Evolutionary conservation across 352 stramenopile species (phyloP), one percentile per base, ranked within the genome.

Genomic region (Globisporangium radiosum): DNA sequence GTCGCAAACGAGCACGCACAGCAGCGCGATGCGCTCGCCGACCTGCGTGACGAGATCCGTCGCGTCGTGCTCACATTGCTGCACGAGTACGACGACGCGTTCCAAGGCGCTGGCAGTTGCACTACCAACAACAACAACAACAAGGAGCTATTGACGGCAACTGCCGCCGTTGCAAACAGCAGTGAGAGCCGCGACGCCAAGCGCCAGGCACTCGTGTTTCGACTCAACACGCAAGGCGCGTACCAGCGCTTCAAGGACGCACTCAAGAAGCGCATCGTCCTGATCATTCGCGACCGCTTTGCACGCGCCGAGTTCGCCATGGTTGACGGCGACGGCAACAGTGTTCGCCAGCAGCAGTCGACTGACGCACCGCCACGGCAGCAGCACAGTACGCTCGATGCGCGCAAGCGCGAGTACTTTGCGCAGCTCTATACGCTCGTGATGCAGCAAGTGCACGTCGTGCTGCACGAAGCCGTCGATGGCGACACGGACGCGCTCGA

Each of bases 171-270:
- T n/a, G 56, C 11, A 38, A 59, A 33, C 36, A 53, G 45, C 15
- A 50, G 14, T 15, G 45, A 5, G 8, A n/a, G 17, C 4, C 76
- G 81, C 36, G 76, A 90, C 36, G 81, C 90, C 2, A 86, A 87
- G 64, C 77, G 75, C 13, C 78, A 88, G 63, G 76, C 72, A 33
- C 73, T 94, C 13, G 76, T 94, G 36, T 92, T 89, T 51, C 69
- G 81, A 8, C 68, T 94, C 3, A 94, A 94, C 62, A 77, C 83
- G 3, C 71, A 91, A 40, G 81, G 84, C 13, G 62, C 73, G 36
- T 94, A 94, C 64, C 84, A 92, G 58, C 69, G 69, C 17, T 91
- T 94, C 56, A 94, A 92, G 55, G 80, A 94, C 59, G 64, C 79
- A 51, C 79, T 94, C 50, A 92, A 92, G 70, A 90, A 89, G 61